Conservation (phyloP, 208 protist species). For the Leishmania tarentolae region DNA sequence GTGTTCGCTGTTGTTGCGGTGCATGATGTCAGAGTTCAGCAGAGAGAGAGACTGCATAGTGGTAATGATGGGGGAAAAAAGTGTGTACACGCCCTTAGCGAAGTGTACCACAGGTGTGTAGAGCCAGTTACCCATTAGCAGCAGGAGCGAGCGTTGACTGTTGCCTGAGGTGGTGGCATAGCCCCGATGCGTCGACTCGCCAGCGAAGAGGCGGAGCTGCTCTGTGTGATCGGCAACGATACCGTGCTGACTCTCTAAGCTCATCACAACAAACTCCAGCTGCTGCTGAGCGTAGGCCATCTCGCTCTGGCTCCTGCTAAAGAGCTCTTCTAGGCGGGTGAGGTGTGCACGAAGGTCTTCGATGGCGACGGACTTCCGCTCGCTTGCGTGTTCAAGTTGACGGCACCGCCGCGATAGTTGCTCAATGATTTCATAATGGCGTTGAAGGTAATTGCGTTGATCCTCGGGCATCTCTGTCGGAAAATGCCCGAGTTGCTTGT, state of each 20-base stretch:
- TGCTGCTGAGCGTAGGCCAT: conserved; percentile 84
- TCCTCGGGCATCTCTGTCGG: conserved; percentile 14
- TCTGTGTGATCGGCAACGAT: conserved; percentile 87
- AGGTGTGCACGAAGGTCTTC: conserved; percentile 53
- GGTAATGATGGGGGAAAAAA: conserved; percentile 74
- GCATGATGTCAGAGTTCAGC: conserved; percentile 77
- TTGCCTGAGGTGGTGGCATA: not conserved
- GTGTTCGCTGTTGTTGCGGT: conserved; percentile 47
- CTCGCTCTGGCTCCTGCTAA: conserved; percentile 71
- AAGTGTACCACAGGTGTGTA: conserved; percentile 84
- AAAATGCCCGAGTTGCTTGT: conserved; percentile 2
- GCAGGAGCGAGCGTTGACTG: conserved; percentile 43
- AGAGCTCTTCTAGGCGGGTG: conserved; percentile 58
- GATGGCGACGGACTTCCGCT: conserved; percentile 49
- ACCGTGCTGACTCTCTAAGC: conserved; percentile 68
- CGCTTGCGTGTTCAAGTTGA: conserved; percentile 38
- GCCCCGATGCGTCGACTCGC: conserved; percentile 60
- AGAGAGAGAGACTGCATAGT: conserved; percentile 81
- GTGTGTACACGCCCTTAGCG: conserved; percentile 81
- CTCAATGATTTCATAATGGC: conserved; percentile 17
- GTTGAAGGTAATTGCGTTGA: conserved; percentile 11
- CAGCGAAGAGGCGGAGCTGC: conserved; percentile 81
- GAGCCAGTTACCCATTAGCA: conserved; percentile 77
- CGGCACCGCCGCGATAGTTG: conserved; percentile 30
- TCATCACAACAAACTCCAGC: conserved; percentile 82